Percentiles rank a stretch among this genome's conserved stretches.
Conservation (phyloP, 345 rosid genomes). For the Hevea brasiliensis region DNA sequence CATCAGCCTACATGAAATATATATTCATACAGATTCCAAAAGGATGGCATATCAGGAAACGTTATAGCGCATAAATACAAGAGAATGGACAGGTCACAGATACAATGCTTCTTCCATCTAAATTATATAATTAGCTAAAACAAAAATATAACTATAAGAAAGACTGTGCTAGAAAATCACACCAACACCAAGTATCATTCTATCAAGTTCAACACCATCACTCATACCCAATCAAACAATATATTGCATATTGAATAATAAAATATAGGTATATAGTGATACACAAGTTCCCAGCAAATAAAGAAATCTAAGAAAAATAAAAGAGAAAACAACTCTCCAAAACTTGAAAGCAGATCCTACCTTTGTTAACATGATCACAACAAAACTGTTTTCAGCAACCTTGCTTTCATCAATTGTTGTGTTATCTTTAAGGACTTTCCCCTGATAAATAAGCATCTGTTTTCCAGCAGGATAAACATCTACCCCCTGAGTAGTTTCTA, state of each 20-base stretch:
- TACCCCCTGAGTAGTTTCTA: conserved; percentile 66
- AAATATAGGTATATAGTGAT: no score
- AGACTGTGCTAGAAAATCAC: no score
- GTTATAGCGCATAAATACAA: neutral
- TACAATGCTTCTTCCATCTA: no score
- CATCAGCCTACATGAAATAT: no score
- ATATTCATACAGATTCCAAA: neutral
- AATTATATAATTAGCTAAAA: no score
- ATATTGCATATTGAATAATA: no score
- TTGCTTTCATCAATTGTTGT: conserved; percentile 73
- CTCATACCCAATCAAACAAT: no score
- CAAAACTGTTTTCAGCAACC: conserved; percentile 71
- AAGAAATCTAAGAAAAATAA: neutral
- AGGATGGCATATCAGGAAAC: neutral
- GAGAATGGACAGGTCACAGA: neutral
- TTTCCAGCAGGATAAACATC: conserved; percentile 67
- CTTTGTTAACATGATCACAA: conserved; percentile 82
- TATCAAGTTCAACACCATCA: no score
- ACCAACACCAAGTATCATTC: no score
- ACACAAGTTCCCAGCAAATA: neutral
- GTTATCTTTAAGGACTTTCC: conserved; percentile 75
- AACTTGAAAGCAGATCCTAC: conserved; percentile 31
- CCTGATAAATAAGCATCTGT: conserved; percentile 83
- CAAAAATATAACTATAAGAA: no score
- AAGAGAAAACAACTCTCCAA: neutral